Base-by-base conservation (phyloP, 2,329 filamentous ascomycete genomes). In the Ophidiomyces ophidiicola region DNA sequence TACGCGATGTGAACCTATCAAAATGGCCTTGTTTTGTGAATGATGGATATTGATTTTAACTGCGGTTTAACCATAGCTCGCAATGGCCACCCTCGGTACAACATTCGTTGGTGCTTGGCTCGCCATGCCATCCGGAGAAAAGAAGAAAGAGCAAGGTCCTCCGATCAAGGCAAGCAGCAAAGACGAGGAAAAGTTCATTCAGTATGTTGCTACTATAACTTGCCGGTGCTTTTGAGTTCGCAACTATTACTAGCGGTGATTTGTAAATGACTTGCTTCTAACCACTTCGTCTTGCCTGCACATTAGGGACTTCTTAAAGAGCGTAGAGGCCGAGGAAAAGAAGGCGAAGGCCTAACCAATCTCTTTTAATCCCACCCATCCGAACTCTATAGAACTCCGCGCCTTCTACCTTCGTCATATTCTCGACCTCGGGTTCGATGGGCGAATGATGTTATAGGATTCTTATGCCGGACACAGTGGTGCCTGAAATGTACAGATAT, bases 111-210 rank as follows among this genome's bases (percentile, higher is more conserved):
- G 65, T 44, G 58, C 60, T 48, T 64, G 53, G 44, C 56, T 67
- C 47, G 61, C 63, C 34, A 60, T 63, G 48, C 57, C 65, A 45
- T 66, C 66, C 45, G 55, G 56, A 48, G 67, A 69, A 55, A 59
- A 64, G 50, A 57, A 64, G 45, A 60, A 64, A 47, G 51, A 59
- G 48, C 56, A 63, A 45, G 62, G 61, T 44, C 76, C 76, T 40
- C 71, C 74, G 29, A 74, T 78, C 62, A 74, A 76, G 55, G 75
- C 76, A 38, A 64, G 66, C 53, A 78, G 71, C 64, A 76, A 76
- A 61, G 75, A 78, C 50, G 76, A 80, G 64, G 76, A 78, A 64
- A 69, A 70, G 54, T 80, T 79, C 60, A 75, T 80, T 55, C 71
- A 77, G 76, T 80, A 71, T 47, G 71, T 66, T 34, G 20, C 24